A percentile compares a stretch with the other conserved stretches of the same genome.
Evolutionary conservation across 169 alveolate species (phyloP).

Genomic region (Toxoplasma gondii): DNA sequence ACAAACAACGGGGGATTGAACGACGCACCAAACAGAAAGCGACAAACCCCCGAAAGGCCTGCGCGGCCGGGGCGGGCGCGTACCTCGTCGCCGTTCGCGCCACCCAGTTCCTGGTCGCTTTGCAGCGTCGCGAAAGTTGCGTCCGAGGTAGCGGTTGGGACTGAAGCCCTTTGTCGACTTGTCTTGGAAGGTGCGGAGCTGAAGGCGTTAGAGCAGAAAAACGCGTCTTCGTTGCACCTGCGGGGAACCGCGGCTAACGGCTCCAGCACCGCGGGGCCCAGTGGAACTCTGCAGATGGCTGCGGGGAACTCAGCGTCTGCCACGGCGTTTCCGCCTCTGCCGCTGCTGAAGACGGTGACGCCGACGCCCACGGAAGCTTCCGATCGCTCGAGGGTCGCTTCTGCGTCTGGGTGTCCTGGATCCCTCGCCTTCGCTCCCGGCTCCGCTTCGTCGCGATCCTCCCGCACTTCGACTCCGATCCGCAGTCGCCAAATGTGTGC

Average conservation of each 20-base stretch:
- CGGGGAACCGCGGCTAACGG: not conserved
- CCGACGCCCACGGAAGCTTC: not conserved
- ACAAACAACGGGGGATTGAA: too few species aligned
- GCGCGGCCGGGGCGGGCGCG: too few species aligned
- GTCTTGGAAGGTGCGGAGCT: not conserved
- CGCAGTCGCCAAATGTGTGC: not conserved
- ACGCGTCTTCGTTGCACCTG: not conserved
- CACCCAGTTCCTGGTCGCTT: not conserved
- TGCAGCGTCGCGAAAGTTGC: not conserved
- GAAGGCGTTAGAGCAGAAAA: not conserved
- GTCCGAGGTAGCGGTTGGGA: not conserved
- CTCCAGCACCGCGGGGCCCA: not conserved
- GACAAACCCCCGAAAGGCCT: too few species aligned
- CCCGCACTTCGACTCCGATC: not conserved
- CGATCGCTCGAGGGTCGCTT: not conserved
- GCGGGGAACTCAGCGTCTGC: not conserved
- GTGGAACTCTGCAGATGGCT: not conserved
- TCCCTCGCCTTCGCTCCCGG: not conserved
- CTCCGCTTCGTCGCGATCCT: not conserved
- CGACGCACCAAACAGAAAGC: too few species aligned
- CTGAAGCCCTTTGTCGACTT: not conserved
- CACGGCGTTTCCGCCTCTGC: not conserved
- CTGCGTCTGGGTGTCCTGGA: not conserved
- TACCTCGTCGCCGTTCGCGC: too few species aligned
- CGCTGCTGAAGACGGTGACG: not conserved